Evolutionary conservation across 139 green algal species (phyloP), one percentile per base, ranked within the genome.

Genomic region (Chlorella sp.): DNA sequence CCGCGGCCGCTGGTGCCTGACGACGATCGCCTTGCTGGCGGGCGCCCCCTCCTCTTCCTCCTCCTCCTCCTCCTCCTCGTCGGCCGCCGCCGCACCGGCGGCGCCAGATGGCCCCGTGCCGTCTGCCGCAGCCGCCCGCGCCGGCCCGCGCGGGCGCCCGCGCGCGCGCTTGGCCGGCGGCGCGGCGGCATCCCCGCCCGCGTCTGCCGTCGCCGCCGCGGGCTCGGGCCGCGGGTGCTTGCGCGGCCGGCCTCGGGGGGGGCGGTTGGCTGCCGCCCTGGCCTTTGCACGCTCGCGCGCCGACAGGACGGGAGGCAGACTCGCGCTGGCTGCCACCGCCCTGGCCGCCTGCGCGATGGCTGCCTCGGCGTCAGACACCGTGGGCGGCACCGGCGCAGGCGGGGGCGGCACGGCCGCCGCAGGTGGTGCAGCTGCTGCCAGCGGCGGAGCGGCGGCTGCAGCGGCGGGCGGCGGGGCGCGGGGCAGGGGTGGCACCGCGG

Each of bases 181-280:
- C 11, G 29, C n/a, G 3, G 59, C 33, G 14, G 17, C 59, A 21
- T 33, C 50, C 27, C 35, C 67, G 6, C 36, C 50, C 23, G 23
- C 67, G 7, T 45, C 67, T 31, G 50, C 50, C 2, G 48, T 25
- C 12, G 36, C 29, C 11, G 35, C 51, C 5, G 51, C 68, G 8
- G 63, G 31, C 58, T 40, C 58, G 7, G 14, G 25, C 51, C 27
- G 25, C 53, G 53, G 23, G 51, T 62, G 46, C 67, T 74, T 74
- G 67, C 67, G 42, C 19, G 64, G 41, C 27, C 66, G 36, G 40
- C 35, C 68, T n/a, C n/a, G n/a, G n/a, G n/a, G n/a, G n/a, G n/a
- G n/a, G n/a, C n/a, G n/a, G n/a, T n/a, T n/a, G n/a, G n/a, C n/a
- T n/a, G n/a, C n/a, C n/a, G n/a, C n/a, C n/a, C n/a, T n/a, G n/a